Percentiles rank a stretch among this genome's conserved stretches.
Conservation (phyloP, 140 eudicot species). For the Flaveria floridana region DNA sequence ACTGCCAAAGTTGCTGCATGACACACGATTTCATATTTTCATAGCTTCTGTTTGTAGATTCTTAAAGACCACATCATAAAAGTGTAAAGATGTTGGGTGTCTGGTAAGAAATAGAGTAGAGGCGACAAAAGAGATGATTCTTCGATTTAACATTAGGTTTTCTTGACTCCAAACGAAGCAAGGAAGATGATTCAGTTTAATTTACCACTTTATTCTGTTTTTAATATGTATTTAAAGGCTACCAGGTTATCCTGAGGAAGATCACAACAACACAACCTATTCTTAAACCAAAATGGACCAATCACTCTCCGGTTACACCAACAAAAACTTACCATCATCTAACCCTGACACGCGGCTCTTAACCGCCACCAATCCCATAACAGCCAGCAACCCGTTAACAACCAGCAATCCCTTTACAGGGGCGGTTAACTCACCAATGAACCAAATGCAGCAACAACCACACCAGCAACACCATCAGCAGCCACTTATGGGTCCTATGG, state of each 20-base stretch:
- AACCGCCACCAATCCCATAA: constrained; percentile 34
- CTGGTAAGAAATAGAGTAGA: constrained; percentile 25
- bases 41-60: constrained; percentile 31
- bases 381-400: constrained; percentile 23
- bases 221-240: constrained; percentile 33
- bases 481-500: constrained; percentile 36
- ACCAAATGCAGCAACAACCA: constrained; percentile 36
- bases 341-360: constrained; percentile 37
- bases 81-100: constrained; percentile 33
- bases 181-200: constrained; percentile 55
- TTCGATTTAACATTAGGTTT: constrained; percentile 30
- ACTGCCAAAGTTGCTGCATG: constrained; percentile 20
- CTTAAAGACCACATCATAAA: constrained; percentile 36
- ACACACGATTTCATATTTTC: constrained; percentile 9
- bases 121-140: constrained; percentile 40
- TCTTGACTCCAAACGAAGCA: constrained; percentile 44
- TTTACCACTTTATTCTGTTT: constrained; percentile 44
- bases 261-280: constrained; percentile 26
- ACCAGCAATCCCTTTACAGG: constrained; percentile 31
- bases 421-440: constrained; percentile 28
- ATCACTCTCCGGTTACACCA: constrained; percentile 37
- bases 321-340: constrained; percentile 34
- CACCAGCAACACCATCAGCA: constrained; percentile 36
- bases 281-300: constrained; percentile 35
- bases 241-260: constrained; percentile 12